phyloP scores from a whole-genome alignment of 495 filamentous ascomycete genomes.

The Apodospora peruviana region DNA sequence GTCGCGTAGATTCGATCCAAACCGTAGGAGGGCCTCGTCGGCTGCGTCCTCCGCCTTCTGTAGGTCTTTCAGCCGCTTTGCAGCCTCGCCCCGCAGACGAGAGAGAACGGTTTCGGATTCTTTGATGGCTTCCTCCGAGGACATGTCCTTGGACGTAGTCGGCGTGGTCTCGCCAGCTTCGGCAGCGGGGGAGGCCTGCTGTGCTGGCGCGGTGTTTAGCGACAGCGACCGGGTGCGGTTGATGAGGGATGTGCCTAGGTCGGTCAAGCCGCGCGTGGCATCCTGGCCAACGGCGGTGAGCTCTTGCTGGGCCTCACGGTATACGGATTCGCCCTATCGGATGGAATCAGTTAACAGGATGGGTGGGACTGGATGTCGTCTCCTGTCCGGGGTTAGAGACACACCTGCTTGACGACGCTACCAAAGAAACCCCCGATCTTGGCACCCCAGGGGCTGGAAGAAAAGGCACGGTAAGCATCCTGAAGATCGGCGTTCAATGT shows the following conservation, averaged over 20 bases:
- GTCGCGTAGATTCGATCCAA: slow-evolving; percentile 84
- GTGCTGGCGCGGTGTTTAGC: slow-evolving; percentile 40
- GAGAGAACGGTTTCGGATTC: slow-evolving; percentile 75
- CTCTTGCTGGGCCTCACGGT: slow-evolving; percentile 77
- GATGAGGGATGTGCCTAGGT: slow-evolving; percentile 61
- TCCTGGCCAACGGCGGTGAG: slow-evolving; percentile 70
- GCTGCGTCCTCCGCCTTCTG: slow-evolving; percentile 95
- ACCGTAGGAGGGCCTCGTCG: slow-evolving; percentile 90
- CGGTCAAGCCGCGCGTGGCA: slow-evolving; percentile 77
- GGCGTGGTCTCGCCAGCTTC: slow-evolving; percentile 37
- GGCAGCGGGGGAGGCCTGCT: slow-evolving; percentile 19
- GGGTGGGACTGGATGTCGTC: background rate
- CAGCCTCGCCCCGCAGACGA: slow-evolving; percentile 75
- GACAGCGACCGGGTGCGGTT: slow-evolving; percentile 70
- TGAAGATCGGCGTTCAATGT: slow-evolving; percentile 84
- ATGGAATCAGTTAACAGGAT: background rate
- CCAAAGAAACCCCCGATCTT: slow-evolving; percentile 83
- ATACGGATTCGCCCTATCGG: slow-evolving; percentile 74
- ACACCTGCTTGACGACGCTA: slow-evolving; percentile 80
- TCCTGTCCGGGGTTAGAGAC: background rate
- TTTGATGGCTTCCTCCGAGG: slow-evolving; percentile 49
- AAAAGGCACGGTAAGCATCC: slow-evolving; percentile 92
- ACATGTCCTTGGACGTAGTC: slow-evolving; percentile 30
- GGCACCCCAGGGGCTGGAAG: slow-evolving; percentile 83
- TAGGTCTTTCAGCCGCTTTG: slow-evolving; percentile 81